Percentiles rank a stretch among this genome's conserved stretches.
These are phyloP conservation scores for Leucocoprinus leucothites DNA, from an alignment of 768 basidiomycete species.

Conservation along the genomic window DNA sequence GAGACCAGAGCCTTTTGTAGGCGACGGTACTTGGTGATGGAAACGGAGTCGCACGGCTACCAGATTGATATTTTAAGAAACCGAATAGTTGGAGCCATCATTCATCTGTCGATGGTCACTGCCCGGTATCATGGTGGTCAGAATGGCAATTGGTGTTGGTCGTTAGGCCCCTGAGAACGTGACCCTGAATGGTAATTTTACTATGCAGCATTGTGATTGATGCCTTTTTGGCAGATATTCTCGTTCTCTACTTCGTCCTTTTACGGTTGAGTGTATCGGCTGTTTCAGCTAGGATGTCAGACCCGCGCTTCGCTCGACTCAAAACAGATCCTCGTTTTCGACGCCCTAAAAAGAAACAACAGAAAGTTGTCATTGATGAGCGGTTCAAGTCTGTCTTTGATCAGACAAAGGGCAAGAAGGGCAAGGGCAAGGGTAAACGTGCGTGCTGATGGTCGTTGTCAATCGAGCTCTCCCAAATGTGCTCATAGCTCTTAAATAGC, in stretches of 20 bases:
- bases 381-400: slow-evolving; percentile 83
- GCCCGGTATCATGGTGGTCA: neutral
- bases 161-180: neutral
- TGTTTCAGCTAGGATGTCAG: slow-evolving; percentile 46
- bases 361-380: slow-evolving; percentile 87
- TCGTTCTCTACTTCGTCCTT: too few species aligned
- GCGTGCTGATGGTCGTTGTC: slow-evolving; percentile 16
- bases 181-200: neutral
- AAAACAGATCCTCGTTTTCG: slow-evolving; percentile 93
- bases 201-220: neutral
- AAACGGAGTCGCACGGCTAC: slow-evolving; percentile 7
- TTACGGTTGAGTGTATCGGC: neutral
- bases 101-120: neutral
- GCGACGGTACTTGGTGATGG: neutral
- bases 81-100: neutral
- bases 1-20: slow-evolving; percentile 19
- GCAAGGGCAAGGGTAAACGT: slow-evolving; percentile 19
- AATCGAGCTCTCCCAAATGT: neutral
- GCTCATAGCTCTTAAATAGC: slow-evolving; percentile 24
- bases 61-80: neutral
- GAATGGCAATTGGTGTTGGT: neutral
- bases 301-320: slow-evolving; percentile 85
- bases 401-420: slow-evolving; percentile 39
- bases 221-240: neutral
- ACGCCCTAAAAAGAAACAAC: slow-evolving; percentile 70